Conservation (phyloP, 345 rosid genomes). For the Eucalyptus dawsonii region DNA sequence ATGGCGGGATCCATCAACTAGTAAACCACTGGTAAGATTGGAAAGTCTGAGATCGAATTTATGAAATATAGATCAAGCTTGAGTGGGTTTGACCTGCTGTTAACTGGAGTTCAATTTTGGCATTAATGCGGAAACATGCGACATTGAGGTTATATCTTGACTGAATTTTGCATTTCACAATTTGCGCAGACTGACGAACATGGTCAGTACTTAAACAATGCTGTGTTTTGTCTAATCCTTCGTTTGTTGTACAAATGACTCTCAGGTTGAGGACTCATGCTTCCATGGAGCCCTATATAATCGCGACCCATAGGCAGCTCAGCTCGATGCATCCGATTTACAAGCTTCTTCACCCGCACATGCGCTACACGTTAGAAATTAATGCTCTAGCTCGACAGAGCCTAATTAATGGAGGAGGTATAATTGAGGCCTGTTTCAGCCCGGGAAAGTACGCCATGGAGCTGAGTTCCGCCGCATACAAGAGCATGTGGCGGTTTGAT, state of each 20-base stretch:
- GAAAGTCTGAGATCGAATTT: background rate
- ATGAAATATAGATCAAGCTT: background rate
- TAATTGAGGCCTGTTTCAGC: slow-evolving; percentile 81
- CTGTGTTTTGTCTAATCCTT: background rate
- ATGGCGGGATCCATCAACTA: slow-evolving; percentile 89
- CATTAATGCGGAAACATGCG: background rate
- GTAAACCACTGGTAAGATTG: slow-evolving; percentile 77
- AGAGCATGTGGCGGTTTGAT: slow-evolving; percentile 75
- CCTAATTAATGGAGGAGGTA: slow-evolving; percentile 84
- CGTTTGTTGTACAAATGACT: background rate
- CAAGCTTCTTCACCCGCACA: slow-evolving; percentile 79
- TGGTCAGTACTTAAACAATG: background rate
- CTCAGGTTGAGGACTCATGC: slow-evolving; percentile 90
- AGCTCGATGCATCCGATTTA: slow-evolving; percentile 83
- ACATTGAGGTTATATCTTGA: background rate
- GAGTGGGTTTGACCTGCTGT: background rate
- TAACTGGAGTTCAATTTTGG: background rate
- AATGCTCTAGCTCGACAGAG: slow-evolving; percentile 88
- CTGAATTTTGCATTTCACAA: background rate
- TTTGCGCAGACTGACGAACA: background rate
- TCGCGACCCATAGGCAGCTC: slow-evolving; percentile 80
- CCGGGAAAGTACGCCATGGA: slow-evolving; percentile 79
- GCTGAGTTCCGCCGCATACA: slow-evolving; percentile 82
- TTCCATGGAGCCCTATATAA: slow-evolving; percentile 81
- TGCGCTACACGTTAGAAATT: slow-evolving; percentile 89